Base-by-base conservation (phyloP, 2,329 filamentous ascomycete species). In the Exophiala bonariae region DNA sequence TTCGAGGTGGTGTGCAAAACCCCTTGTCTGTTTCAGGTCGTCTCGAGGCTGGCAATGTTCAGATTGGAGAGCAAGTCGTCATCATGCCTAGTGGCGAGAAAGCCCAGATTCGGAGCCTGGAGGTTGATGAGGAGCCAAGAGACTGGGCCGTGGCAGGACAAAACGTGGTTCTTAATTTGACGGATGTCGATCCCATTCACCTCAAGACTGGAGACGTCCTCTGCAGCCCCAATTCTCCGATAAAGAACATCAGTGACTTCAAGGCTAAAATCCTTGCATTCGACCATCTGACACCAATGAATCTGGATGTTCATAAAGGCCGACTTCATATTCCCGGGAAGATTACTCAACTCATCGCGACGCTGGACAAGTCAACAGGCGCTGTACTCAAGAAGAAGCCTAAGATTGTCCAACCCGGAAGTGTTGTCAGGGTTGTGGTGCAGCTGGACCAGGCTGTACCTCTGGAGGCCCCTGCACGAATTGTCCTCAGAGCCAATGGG, bases 101-200 rank as follows among this genome's bases (percentile, higher is more conserved):
- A 30, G 91, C 89, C 1, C 83, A 82, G 41, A 79, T 97, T 66
- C 95, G 92, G 64, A 85, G 82, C 3, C 76, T 99, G 38, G 85
- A 93, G 64, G 78, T 90, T 8, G 86, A 92, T 63, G 78, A 82
- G 17, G 80, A 87, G 41, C 71, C 80, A 1, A 44, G 31, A 10
- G 90, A 96, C 50, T 99, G 90, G 89, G 89, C 88, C 0, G 90
- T 96, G 11, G 91, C 92, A 1, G 92, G 92, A 1, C 89, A 97
- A 62, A 95, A 93, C 50, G 82, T 88, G 13, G 85, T 84, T 0
- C 72, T 99, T n/a, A 86, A 95, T 57, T 77, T 99, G 39, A 78
- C 82, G 7, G 86, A 92, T 56, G 89, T 96, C 62, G 92, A 97
- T 59, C 80, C 87, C 0, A 80, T 87, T 13, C 86, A 96, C 60